Evolutionary conservation across 164 flowering plant species (phyloP).

Genomic region (Stephania yunnanensis): DNA sequence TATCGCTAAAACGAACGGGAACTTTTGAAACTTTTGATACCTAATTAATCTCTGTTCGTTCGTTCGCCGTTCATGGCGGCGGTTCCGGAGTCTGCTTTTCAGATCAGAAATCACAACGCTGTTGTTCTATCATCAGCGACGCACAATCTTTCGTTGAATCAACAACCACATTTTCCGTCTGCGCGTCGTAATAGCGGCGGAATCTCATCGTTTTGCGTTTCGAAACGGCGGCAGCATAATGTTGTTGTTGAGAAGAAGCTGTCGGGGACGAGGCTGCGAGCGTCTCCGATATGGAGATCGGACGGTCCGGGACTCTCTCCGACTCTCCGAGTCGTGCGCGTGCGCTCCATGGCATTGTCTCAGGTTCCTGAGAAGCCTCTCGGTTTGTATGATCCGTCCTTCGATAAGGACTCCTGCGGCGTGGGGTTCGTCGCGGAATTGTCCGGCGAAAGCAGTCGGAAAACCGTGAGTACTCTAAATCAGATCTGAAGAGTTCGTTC

Average conservation of each 20-base stretch:
- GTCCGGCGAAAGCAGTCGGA: conserved; percentile 81
- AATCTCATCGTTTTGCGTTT: conserved; percentile 19
- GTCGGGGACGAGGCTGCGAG: conserved; percentile 39
- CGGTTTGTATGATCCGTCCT: conserved; percentile 80
- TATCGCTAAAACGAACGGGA: background rate
- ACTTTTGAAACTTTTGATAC: background rate
- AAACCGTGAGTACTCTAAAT: conserved; percentile 45
- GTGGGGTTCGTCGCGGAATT: conserved; percentile 97
- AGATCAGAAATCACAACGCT: conserved; percentile 19
- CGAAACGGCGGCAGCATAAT: conserved; percentile 12
- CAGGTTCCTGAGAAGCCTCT: conserved; percentile 90
- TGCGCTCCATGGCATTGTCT: conserved; percentile 50
- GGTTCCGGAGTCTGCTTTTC: conserved; percentile 29
- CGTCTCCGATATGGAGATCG: conserved; percentile 47
- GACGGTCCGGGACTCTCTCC: conserved; percentile 69
- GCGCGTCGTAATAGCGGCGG: conserved; percentile 17
- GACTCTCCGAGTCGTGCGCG: conserved; percentile 45
- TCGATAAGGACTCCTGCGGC: conserved; percentile 97
- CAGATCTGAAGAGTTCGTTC: too few relatives aligned
- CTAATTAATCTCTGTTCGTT: background rate
- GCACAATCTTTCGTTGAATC: conserved; percentile 9
- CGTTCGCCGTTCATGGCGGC: conserved; percentile 36
- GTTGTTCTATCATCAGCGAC: conserved; percentile 15
- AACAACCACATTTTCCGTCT: conserved; percentile 25
- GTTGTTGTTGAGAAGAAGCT: conserved; percentile 32